Evolutionary conservation across 164 flowering plant species (phyloP).

Genomic region (Amborella trichopoda): DNA sequence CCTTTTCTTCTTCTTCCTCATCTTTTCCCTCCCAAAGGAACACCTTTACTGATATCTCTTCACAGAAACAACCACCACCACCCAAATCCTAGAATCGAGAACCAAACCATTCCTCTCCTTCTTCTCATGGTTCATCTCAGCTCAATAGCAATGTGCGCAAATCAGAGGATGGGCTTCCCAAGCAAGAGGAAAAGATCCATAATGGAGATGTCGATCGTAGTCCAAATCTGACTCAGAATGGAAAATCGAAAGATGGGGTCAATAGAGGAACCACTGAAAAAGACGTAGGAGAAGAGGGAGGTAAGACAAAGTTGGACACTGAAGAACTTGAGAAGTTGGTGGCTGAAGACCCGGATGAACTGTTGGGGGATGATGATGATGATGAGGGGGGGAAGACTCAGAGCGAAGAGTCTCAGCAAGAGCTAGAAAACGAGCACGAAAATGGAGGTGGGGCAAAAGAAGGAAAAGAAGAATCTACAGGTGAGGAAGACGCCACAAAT

Average conservation of each 20-base stretch:
- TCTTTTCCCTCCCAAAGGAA: constrained; percentile 58
- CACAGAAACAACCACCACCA: too few relatives aligned
- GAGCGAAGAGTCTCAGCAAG: constrained; percentile 24
- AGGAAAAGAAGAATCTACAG: constrained; percentile 17
- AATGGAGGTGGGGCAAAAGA: constrained; percentile 18
- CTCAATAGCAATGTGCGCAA: constrained; percentile 7
- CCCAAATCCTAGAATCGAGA: constrained; percentile 24
- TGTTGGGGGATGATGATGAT: constrained; percentile 15
- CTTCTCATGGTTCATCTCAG: constrained; percentile 1
- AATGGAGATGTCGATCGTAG: constrained; percentile 2
- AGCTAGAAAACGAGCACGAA: constrained; percentile 17
- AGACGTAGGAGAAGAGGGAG: constrained; percentile 3
- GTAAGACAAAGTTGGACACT: constrained; percentile 12
- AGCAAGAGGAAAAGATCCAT: constrained; percentile 15
- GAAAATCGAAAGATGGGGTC: constrained; percentile 15
- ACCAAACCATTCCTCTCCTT: constrained; percentile 5
- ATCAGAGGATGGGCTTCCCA: constrained; percentile 5
- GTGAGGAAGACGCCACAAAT: too few relatives aligned
- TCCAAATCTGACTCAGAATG: constrained; percentile 5
- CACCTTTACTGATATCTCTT: constrained; percentile 60
- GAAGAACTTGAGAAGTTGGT: constrained; percentile 14
- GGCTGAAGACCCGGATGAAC: constrained; percentile 5
- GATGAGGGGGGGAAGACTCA: constrained; percentile 21
- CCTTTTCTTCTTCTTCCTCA: too few relatives aligned
- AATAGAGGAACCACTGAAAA: not conserved